Evolutionary conservation across 2,329 filamentous ascomycete genomes (phyloP), one percentile per base, ranked within the genome.

Genomic region (Dactylellina cionopaga): DNA sequence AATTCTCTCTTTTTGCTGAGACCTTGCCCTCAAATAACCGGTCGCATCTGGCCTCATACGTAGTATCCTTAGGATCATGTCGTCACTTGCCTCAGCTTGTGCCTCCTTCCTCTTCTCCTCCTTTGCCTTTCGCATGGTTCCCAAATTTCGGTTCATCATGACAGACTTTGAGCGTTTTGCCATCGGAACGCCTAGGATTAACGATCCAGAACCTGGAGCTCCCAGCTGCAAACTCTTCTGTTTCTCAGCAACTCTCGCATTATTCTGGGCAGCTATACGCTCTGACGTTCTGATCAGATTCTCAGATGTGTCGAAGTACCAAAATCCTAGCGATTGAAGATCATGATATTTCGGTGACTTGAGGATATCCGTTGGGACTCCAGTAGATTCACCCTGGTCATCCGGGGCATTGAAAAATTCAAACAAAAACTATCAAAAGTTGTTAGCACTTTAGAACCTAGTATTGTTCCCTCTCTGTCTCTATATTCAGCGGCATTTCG

Each of bases 311-410:
- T 98, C 93, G 79, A 95, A 96, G 83, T 99, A 99, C 84, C 98
- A 99, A 85, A 98, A 99, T 83, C 96, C 96, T 74, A 99, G 86
- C 74, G 92, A 94, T 75, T 95, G 92, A 59, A 99, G 87, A 80
- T 99, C 95, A 83, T 97, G 93, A 84, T 96, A 99, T 85, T 99
- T 99, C 79, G 94, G 92, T 76, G 92, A 96, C 81, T 96, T 96
- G 79, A 99, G 86, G 29, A 97, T 89, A 80, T 97, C 93, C 44
- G 92, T 87, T 0, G 93, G 91, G 1, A 99, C 92, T 75, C 95
- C 95, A 71, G 95, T 87, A 22, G 91, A 91, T 80, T 94, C 91
- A 62, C 93, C 88, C 77, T 82, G 89, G 77, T 96, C 92, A 77
- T 97, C 93, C 74, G 90, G 87, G 27, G 93, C 95, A 78, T 97